phyloP scores from a whole-genome alignment of 1,139 yeast species.

The Debaryomycetaceae sp. region DNA sequence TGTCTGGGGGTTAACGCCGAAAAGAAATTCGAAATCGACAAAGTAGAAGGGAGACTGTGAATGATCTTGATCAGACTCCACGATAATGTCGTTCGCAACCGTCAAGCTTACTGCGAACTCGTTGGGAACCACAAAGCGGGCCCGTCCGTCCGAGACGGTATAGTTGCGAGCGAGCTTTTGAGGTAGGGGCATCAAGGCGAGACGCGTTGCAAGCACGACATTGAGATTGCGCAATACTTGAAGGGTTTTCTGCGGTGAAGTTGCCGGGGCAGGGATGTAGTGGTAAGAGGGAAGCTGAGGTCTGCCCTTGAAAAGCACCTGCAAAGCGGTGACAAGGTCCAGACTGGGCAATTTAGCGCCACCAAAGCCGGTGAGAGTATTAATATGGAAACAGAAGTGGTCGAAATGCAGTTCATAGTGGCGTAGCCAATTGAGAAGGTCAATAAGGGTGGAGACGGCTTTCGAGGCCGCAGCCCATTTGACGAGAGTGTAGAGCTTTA shows the following conservation, averaged over 20 bases:
- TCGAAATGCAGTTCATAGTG: conserved; percentile 65
- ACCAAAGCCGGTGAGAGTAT: conserved; percentile 51
- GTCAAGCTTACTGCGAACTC: conserved; percentile 66
- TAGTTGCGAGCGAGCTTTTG: conserved; percentile 45
- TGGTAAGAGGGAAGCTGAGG: conserved; percentile 67
- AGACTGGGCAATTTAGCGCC: conserved; percentile 89
- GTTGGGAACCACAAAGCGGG: conserved; percentile 50
- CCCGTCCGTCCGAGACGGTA: conserved; percentile 64
- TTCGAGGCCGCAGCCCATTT: conserved; percentile 76
- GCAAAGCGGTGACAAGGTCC: conserved; percentile 76
- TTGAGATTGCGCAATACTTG: conserved; percentile 61
- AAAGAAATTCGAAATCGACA: conserved; percentile 63
- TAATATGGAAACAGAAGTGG: conserved; percentile 39
- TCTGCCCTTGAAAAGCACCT: conserved; percentile 67
- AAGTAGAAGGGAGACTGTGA: conserved; percentile 55
- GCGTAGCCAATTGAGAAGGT: conserved; percentile 76
- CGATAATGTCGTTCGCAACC: conserved; percentile 38
- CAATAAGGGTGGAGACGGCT: conserved; percentile 67
- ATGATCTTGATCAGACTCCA: conserved; percentile 36
- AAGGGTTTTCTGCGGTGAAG: conserved; percentile 49
- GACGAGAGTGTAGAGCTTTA: conserved; percentile 70
- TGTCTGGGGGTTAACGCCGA: conserved; percentile 33
- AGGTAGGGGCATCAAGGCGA: conserved; percentile 64
- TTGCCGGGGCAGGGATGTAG: conserved; percentile 38
- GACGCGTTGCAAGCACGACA: conserved; percentile 59